A percentile compares a stretch with the other conserved stretches of the same genome.
Evolutionary conservation across 441 rosid species (phyloP).

Genomic region (Populus tomentosa): DNA sequence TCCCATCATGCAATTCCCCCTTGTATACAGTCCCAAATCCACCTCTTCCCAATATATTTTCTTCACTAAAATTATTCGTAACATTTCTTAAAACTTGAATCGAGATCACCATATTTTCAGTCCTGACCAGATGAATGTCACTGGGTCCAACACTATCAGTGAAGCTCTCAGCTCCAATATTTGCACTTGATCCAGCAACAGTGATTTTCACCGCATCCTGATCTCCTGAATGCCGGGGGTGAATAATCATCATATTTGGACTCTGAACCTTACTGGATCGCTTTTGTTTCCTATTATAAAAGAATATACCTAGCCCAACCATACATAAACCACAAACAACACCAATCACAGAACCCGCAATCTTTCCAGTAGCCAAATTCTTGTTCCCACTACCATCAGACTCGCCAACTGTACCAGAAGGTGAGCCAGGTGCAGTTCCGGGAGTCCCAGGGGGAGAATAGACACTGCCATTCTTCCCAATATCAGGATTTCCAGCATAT

Average conservation of each 20-base stretch:
- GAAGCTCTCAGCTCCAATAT: constrained; percentile 32
- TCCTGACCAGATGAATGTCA: constrained; percentile 58
- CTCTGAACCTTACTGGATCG: constrained; percentile 50
- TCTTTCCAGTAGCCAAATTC: constrained; percentile 31
- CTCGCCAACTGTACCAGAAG: background rate
- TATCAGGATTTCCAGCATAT: constrained; percentile 38
- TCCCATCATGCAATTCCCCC: no score
- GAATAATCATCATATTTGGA: constrained; percentile 45
- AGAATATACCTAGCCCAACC: constrained; percentile 38
- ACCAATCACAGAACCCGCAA: constrained; percentile 47
- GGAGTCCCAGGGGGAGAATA: constrained; percentile 18
- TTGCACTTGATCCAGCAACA: constrained; percentile 45
- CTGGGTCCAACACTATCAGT: constrained; percentile 36
- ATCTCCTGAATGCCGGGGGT: constrained; percentile 57
- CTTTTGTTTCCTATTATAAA: constrained; percentile 33
- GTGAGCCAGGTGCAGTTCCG: background rate
- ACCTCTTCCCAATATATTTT: no score
- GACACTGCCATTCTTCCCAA: constrained; percentile 26
- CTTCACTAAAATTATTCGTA: constrained; percentile 47
- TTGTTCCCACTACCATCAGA: constrained; percentile 17
- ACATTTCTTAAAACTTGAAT: constrained; percentile 65
- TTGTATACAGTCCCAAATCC: no score
- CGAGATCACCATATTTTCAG: constrained; percentile 65
- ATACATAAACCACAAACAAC: constrained; percentile 36
- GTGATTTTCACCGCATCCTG: constrained; percentile 45